Percentiles rank a stretch among this genome's conserved stretches.
Conservation (phyloP, 495 filamentous ascomycete genomes). For the Aspergillus indologenus region DNA sequence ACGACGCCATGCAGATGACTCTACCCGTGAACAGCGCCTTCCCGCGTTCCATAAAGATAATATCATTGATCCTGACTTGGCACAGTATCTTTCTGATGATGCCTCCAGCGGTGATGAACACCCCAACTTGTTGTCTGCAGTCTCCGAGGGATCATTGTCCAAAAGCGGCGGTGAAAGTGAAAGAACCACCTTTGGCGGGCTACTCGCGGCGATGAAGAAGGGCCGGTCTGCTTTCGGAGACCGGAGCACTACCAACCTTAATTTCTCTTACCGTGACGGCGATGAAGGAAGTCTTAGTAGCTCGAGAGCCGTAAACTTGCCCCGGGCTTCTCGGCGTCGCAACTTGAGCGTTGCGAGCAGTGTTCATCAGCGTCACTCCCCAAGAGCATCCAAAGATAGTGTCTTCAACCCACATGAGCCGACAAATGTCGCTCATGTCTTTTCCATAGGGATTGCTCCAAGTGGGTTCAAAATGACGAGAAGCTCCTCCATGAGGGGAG, state of each 20-base stretch:
- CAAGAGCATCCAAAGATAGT: conserved; percentile 51
- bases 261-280: conserved; percentile 57
- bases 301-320: conserved; percentile 51
- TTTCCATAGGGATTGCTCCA: conserved; percentile 20
- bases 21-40: conserved; percentile 60
- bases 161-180: conserved; percentile 54
- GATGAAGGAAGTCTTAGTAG: conserved; percentile 60
- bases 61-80: conserved; percentile 95
- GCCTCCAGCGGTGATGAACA: conserved; percentile 90
- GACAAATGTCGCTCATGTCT: conserved; percentile 16
- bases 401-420: conserved; percentile 34
- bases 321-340: conserved; percentile 57
- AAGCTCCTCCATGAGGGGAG: conserved; percentile 82
- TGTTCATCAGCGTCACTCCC: conserved; percentile 64
- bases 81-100: conserved; percentile 92
- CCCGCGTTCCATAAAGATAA: conserved; percentile 96
- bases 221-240: conserved; percentile 70
- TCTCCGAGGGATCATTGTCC: conserved; percentile 50
- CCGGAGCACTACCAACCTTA: conserved; percentile 61
- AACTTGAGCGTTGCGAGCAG: conserved; percentile 78
- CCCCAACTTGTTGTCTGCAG: conserved; percentile 76
- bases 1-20: conserved; percentile 62
- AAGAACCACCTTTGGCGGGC: conserved; percentile 48
- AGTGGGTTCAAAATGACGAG: conserved; percentile 63
- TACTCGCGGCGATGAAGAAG: conserved; percentile 66